phyloP scores from a whole-genome alignment of 2,329 filamentous ascomycete species.

The Aspergillus pseudonomiae region DNA sequence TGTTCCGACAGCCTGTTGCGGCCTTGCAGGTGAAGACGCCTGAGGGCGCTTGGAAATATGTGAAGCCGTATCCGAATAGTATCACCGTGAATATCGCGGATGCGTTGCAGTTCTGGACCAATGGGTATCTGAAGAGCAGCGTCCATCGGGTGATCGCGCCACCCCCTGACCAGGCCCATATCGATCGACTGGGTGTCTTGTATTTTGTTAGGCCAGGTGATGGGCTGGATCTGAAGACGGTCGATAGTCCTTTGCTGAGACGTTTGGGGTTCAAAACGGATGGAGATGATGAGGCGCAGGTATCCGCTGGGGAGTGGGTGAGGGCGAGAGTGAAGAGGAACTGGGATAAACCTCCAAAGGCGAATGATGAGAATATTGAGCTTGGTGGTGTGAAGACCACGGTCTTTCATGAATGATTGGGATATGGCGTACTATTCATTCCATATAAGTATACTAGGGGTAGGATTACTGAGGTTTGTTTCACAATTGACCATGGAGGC shows the following conservation, averaged over 20 bases:
- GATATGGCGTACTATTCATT: background rate
- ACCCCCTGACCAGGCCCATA: constrained; percentile 47
- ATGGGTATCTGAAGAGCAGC: constrained; percentile 50
- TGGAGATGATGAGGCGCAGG: constrained; percentile 1
- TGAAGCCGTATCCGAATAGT: constrained; percentile 52
- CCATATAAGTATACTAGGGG: background rate
- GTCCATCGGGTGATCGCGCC: constrained; percentile 51
- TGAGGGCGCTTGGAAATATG: constrained; percentile 54
- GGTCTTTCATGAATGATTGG: background rate
- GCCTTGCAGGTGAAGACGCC: constrained; percentile 57
- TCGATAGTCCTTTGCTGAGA: constrained; percentile 35
- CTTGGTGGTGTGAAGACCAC: constrained; percentile 3
- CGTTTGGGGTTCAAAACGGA: constrained; percentile 29
- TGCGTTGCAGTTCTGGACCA: constrained; percentile 52
- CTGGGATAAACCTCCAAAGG: background rate
- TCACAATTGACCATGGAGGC: too few relatives aligned
- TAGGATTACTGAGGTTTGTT: too few relatives aligned
- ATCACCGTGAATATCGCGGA: constrained; percentile 58
- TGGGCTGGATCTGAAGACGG: constrained; percentile 31
- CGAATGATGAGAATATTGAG: constrained; percentile 4
- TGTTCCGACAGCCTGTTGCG: constrained; percentile 62
- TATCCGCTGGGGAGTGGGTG: constrained; percentile 2
- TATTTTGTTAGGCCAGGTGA: constrained; percentile 49
- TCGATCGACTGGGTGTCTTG: constrained; percentile 41
- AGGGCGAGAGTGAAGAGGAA: background rate